Conservation (phyloP, 306 rosid species). For the Rubus idaeus region DNA sequence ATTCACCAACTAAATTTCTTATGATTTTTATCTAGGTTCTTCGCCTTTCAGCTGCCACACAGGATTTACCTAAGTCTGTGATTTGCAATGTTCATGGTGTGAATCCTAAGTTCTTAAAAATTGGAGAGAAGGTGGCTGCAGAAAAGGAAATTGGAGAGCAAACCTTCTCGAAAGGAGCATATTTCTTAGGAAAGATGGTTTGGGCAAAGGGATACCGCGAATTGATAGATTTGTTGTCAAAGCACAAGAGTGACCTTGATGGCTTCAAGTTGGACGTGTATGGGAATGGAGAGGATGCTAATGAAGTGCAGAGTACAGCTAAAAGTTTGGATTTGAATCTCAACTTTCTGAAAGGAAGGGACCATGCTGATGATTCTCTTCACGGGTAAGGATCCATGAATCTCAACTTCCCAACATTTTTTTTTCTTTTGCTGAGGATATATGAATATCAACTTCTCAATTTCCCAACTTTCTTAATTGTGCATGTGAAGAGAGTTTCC, state of each 20-base stretch:
- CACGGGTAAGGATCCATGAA: conserved; percentile 59
- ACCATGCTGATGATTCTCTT: conserved; percentile 91
- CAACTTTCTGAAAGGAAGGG: conserved; percentile 92
- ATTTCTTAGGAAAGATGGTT: conserved; percentile 98
- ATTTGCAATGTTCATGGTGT: conserved; percentile 98
- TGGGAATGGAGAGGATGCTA: conserved; percentile 95
- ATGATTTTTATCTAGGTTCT: conserved; percentile 63
- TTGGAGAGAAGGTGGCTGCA: conserved; percentile 76
- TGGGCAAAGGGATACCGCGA: conserved; percentile 98
- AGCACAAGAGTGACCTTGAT: conserved; percentile 72
- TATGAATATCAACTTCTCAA: neutral
- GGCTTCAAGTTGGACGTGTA: conserved; percentile 90
- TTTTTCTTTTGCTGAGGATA: conserved; percentile 10
- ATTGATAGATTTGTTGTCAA: conserved; percentile 76
- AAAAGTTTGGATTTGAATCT: conserved; percentile 77
- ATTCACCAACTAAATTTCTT: conserved; percentile 7
- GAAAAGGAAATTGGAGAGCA: conserved; percentile 78
- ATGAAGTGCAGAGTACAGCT: conserved; percentile 84
- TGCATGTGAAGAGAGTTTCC: neutral
- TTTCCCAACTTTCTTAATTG: neutral
- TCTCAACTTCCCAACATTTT: neutral
- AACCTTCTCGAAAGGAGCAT: conserved; percentile 90
- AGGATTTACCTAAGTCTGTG: conserved; percentile 85
- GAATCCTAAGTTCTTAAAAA: conserved; percentile 87
- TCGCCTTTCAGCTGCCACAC: conserved; percentile 97